phyloP scores from a whole-genome alignment of 805 yeast species.

The Cyberlindnera bimundalis region DNA sequence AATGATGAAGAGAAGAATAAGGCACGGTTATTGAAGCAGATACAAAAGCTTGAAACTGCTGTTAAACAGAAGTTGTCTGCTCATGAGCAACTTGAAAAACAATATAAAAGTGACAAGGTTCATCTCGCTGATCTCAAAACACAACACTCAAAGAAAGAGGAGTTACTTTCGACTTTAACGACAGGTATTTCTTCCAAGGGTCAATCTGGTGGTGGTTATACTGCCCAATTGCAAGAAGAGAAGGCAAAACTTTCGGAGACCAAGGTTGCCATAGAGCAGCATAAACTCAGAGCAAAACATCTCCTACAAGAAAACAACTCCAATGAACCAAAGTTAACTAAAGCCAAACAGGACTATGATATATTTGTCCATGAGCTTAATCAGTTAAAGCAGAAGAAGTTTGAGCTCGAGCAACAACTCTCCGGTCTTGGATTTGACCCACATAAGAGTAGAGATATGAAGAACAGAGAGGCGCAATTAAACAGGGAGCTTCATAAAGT shows the following conservation, averaged over 20 bases:
- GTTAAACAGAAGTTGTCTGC: slow-evolving; percentile 35
- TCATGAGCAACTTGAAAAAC: slow-evolving; percentile 41
- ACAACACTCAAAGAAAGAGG: slow-evolving; percentile 60
- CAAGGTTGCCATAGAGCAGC: slow-evolving; percentile 54
- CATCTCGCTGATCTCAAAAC: slow-evolving; percentile 44
- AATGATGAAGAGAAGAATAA: slow-evolving; percentile 47
- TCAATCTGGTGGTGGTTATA: slow-evolving; percentile 69
- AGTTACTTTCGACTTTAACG: slow-evolving; percentile 72
- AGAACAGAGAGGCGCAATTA: slow-evolving; percentile 41
- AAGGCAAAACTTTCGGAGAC: slow-evolving; percentile 53
- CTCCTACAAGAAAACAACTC: slow-evolving; percentile 46
- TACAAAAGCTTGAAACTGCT: slow-evolving; percentile 32
- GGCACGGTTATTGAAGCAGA: slow-evolving; percentile 31
- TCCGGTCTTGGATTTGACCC: slow-evolving; percentile 57
- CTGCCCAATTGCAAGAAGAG: slow-evolving; percentile 62
- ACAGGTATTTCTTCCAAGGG: slow-evolving; percentile 91
- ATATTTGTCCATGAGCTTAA: slow-evolving; percentile 41
- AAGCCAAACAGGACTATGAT: slow-evolving; percentile 51
- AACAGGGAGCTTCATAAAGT: slow-evolving; percentile 42
- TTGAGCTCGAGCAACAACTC: slow-evolving; percentile 40
- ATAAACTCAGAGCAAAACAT: slow-evolving; percentile 55
- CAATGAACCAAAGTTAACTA: slow-evolving; percentile 44
- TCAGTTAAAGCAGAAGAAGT: slow-evolving; percentile 36
- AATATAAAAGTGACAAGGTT: slow-evolving; percentile 42
- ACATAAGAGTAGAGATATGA: slow-evolving; percentile 40